A percentile compares a stretch with the other conserved stretches of the same genome.
These are phyloP conservation scores for Amauroascus niger DNA, from an alignment of 2,329 filamentous ascomycete genomes.

Conservation along the genomic window DNA sequence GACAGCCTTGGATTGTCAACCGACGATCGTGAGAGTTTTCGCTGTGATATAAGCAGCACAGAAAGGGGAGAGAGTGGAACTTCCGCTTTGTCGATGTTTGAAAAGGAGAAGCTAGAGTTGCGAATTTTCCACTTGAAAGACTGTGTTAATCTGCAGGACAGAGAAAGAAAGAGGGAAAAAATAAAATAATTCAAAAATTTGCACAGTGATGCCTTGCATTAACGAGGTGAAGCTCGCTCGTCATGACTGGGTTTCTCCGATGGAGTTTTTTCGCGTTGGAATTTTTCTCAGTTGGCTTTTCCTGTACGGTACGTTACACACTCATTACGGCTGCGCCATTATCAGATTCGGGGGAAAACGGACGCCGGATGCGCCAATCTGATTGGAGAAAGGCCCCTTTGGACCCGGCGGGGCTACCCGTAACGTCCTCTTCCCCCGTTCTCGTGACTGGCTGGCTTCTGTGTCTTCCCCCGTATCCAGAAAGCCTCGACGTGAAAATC, in stretches of 20 bases:
- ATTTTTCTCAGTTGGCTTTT: background rate
- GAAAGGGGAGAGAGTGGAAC: constrained; percentile 6
- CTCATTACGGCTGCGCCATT: too few relatives aligned
- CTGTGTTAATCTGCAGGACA: background rate
- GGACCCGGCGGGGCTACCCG: background rate
- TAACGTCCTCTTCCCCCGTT: background rate
- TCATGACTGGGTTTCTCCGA: too few relatives aligned
- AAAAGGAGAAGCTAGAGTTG: too few relatives aligned
- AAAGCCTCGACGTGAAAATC: background rate
- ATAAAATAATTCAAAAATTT: background rate
- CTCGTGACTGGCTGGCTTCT: background rate
- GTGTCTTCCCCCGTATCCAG: background rate
- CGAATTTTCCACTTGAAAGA: background rate
- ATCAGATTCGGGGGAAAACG: background rate
- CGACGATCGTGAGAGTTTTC: too few relatives aligned
- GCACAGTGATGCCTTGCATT: background rate
- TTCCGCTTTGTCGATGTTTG: too few relatives aligned
- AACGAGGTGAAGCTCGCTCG: background rate
- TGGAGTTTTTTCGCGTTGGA: background rate
- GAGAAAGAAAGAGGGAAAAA: background rate
- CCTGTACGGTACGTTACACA: too few relatives aligned
- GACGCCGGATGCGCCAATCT: background rate
- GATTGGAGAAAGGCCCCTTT: background rate
- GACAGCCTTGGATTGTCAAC: background rate
- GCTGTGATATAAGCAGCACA: too few relatives aligned